Evolutionary conservation across 441 rosid species (phyloP), one percentile per base, ranked within the genome.

Genomic region (Gossypium lobatum): DNA sequence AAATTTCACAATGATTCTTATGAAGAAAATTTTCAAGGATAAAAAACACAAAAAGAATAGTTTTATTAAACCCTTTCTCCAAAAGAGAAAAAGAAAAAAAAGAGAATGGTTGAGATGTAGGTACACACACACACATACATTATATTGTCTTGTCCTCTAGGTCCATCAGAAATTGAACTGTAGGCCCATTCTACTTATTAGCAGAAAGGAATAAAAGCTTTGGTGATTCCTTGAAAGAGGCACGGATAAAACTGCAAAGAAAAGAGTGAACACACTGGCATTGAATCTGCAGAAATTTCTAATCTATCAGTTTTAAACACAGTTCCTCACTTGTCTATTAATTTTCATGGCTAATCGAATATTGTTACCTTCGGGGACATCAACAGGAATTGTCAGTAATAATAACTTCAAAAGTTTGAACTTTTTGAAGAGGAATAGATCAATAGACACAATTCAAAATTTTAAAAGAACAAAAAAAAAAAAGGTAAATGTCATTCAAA

Each of bases 351-450:
- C 54, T 42, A 42, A 18, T 18, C 70, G 10, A 64, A 64, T 55
- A 64, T 20, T 39, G 31, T 42, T 17, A 64, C 52, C 28, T 64
- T 39, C 9, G 52, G 8, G 69, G 50, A 55, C 64, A 55, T 54
- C 31, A 70, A 37, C 28, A 55, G 52, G 52, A 55, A 34, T 2
- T 70, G 73, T 70, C 73, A 70, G 64, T 16, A 70, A 58, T 6
- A 53, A 13, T 18, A 0, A 45, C 52, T 55, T 55, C 34, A 13
- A 59, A 53, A 34, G 23, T 16, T 28, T 46, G 26, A 45, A 45
- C 55, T 55, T 65, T 65, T 65, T 2, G 13, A 13, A 23, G 70
- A 42, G 53, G 53, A 42, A 65, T 28, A 18, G 23, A 45, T 20
- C n/a, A 25, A 45, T 26, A 21, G 52, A 31, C 1, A 59, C 3